Base-by-base conservation (phyloP, 352 stramenopile species). In the Aphanomyces astaci region DNA sequence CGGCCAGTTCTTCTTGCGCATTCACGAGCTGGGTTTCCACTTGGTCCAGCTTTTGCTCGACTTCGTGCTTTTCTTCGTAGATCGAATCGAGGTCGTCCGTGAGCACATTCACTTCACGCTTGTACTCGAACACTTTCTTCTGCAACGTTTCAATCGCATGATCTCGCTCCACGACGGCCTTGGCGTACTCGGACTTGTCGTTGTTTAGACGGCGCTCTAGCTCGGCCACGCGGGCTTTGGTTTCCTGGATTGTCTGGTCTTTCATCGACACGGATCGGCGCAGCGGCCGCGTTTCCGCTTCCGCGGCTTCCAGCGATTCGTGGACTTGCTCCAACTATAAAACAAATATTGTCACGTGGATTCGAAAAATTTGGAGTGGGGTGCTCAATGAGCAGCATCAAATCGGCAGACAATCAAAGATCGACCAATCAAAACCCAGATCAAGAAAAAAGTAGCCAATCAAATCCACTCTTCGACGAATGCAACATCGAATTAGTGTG, bases 1-100 rank as follows among this genome's bases (percentile, higher is more conserved):
- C 51, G 30, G n/a, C 51, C 51, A 59, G 30, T 25, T 59, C 51
- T 19, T 59, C 51, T 59, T 59, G 17, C 30, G 33, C 30, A n/a
- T 59, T 59, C 27, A 59, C 75, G 15, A 83, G 31, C 48, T 89
- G 74, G 45, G 79, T 69, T 59, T 94, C 79, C 11, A 83, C 62
- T 2, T 28, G 5, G 15, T 68, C 62, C 9, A 68, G 27, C 39
- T 68, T 52, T 39, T 60, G 13, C 15, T 52, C 62, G 11, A 68
- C 25, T 30, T 68, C 39, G 10, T 59, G 43, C 27, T 68, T 68
- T 36, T 68, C 62, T 31, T 77, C 73, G 48, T 27, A 68, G 30
- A 68, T 52, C 62, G 49, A 59, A 24, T 68, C 62, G 51, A 43
- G 31, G 62, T 68, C 62, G 28, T 68, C 39, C 22, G 40, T 68